A percentile compares a stretch with the other conserved stretches of the same genome.
phyloP scores from a whole-genome alignment of 495 filamentous ascomycete species.

The Penicillium crystallinum region DNA sequence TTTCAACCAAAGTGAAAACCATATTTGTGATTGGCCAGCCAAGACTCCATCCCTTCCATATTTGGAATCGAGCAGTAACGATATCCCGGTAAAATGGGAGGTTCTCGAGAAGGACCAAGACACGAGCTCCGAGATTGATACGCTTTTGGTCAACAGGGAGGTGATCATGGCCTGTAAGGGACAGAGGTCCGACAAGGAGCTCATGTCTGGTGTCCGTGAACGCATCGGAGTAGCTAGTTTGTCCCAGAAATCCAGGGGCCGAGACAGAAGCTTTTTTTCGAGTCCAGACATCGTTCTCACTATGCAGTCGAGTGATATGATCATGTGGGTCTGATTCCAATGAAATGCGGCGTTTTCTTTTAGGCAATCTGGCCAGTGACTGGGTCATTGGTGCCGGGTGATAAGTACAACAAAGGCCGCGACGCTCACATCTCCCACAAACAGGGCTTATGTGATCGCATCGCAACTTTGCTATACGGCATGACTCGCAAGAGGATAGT shows the following conservation, averaged over 20 bases:
- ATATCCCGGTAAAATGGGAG: conserved; percentile 20
- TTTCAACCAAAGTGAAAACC: conserved; percentile 13
- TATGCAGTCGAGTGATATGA: not conserved
- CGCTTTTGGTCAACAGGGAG: too few species aligned
- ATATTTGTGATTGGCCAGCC: conserved; percentile 14
- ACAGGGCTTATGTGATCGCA: conserved; percentile 33
- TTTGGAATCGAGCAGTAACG: conserved; percentile 14
- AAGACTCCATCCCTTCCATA: conserved; percentile 19
- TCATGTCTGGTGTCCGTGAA: conserved; percentile 16
- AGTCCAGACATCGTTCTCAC: conserved; percentile 4
- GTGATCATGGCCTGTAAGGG: too few species aligned
- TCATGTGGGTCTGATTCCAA: not conserved
- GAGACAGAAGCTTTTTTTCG: conserved; percentile 10
- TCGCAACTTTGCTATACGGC: conserved; percentile 39
- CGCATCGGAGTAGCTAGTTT: conserved; percentile 39
- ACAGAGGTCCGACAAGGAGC: not conserved
- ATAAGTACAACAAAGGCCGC: conserved; percentile 23
- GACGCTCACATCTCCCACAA: conserved; percentile 23
- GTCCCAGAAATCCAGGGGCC: conserved; percentile 28
- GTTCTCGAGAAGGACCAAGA: conserved; percentile 13
- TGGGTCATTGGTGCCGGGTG: conserved; percentile 31
- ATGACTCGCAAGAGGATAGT: conserved; percentile 40
- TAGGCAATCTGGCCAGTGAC: not conserved
- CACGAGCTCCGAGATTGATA: too few species aligned
- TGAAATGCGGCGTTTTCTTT: not conserved